A percentile compares a stretch with the other conserved stretches of the same genome.
Conservation (phyloP, 2,329 filamentous ascomycete genomes). For the Colletotrichum orbiculare region DNA sequence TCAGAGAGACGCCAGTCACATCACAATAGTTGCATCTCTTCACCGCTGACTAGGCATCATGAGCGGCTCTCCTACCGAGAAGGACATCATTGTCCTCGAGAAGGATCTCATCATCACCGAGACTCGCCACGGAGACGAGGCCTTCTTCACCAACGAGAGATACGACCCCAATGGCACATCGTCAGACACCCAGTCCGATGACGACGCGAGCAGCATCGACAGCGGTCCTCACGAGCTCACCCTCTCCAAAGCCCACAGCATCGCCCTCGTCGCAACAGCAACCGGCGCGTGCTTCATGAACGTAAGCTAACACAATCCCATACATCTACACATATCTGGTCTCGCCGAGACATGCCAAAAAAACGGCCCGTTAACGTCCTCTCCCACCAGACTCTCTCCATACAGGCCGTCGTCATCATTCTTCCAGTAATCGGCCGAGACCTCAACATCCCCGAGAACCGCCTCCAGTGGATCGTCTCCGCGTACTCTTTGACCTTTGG, state of each 20-base stretch:
- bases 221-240: slow-evolving; percentile 41
- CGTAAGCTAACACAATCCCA: slow-evolving; percentile 44
- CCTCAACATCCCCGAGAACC: slow-evolving; percentile 65
- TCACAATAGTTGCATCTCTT: neutral
- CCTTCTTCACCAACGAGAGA: slow-evolving; percentile 18
- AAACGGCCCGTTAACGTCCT: slow-evolving; percentile 21
- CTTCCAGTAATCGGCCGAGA: slow-evolving; percentile 69
- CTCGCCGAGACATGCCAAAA: neutral
- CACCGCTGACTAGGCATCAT: slow-evolving; percentile 9
- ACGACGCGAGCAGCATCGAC: slow-evolving; percentile 33
- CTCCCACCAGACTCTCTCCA: slow-evolving; percentile 60
- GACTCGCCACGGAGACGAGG: slow-evolving; percentile 15
- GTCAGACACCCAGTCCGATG: slow-evolving; percentile 31
- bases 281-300: slow-evolving; percentile 68
- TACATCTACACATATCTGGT: neutral
- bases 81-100: slow-evolving; percentile 9
- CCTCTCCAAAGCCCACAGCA: slow-evolving; percentile 62
- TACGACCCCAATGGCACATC: neutral
- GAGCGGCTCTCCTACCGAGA: slow-evolving; percentile 9
- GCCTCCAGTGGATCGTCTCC: slow-evolving; percentile 75
- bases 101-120: slow-evolving; percentile 20
- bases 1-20: neutral
- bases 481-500: slow-evolving; percentile 74
- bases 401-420: slow-evolving; percentile 70
- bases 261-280: slow-evolving; percentile 65